Percentiles rank a stretch among this genome's conserved stretches.
These are phyloP conservation scores for Trichoderma afroharzianum DNA, from an alignment of 2,329 filamentous ascomycete species.

Conservation along the genomic window DNA sequence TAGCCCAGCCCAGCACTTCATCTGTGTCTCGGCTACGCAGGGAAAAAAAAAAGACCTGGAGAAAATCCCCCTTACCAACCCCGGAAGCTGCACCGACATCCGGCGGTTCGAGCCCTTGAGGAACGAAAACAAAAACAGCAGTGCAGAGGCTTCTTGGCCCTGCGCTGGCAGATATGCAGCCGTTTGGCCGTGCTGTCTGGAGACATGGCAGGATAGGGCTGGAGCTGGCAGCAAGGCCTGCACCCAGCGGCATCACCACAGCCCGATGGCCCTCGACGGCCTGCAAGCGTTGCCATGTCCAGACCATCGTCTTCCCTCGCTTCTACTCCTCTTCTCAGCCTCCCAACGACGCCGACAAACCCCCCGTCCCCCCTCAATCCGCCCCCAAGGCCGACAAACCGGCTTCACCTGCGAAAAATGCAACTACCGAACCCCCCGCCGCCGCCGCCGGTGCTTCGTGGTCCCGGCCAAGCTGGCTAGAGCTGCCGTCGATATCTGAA, in stretches of 20 bases:
- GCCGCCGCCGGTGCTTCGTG: background rate
- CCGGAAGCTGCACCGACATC: background rate
- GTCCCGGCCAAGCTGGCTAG: slow-evolving; percentile 15
- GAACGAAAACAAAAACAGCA: background rate
- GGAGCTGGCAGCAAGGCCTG: slow-evolving; percentile 14
- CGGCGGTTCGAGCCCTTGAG: slow-evolving; percentile 2
- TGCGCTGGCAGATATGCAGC: slow-evolving; percentile 31
- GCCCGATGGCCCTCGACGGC: background rate
- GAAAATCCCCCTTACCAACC: background rate
- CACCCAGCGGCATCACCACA: background rate
- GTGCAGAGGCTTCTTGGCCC: slow-evolving; percentile 16
- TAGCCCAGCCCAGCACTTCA: background rate
- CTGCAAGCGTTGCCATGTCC: slow-evolving; percentile 24
- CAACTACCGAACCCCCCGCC: background rate
- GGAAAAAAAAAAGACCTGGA: background rate
- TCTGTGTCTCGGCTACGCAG: background rate
- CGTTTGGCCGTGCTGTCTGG: slow-evolving; percentile 33
- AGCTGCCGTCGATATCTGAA: slow-evolving; percentile 34
- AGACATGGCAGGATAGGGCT: slow-evolving; percentile 28
- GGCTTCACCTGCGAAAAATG: background rate
- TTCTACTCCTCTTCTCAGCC: slow-evolving; percentile 29
- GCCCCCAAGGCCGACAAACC: slow-evolving; percentile 4
- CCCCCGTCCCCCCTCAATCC: background rate
- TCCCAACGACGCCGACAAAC: slow-evolving; percentile 20
- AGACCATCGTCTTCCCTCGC: slow-evolving; percentile 22